Evolutionary conservation across 2,329 filamentous ascomycete species (phyloP), one percentile per base, ranked within the genome.

Genomic region (Pestalotiopsis sp.): DNA sequence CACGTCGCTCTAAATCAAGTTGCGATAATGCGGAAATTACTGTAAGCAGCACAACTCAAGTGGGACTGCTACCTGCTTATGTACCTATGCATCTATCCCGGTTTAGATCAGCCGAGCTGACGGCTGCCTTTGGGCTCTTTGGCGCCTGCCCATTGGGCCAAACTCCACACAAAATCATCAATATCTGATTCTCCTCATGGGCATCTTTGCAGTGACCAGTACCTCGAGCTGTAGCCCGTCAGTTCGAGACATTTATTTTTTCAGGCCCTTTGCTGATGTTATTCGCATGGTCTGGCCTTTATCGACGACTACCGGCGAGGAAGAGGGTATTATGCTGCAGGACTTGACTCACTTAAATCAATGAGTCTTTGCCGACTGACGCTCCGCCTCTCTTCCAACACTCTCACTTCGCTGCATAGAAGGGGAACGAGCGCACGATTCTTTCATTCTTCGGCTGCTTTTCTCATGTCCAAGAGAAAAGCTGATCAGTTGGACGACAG

Each of bases 401-500:
- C 27, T 20, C 17, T 11, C 31, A 62, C n/a, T 36, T 27, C 25
- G 23, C 59, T 52, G 61, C 27, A 64, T 27, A 27, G n/a, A 38
- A 3, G 5, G 38, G 6, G 7, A 9, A 36, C 7, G 31, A 36
- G 7, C 7, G 27, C 52, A 41, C 62, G 62, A 2, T 45, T 64
- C 31, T 60, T 59, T 31, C 58, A 59, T 9, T 67, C 56, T 64
- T 64, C 57, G 39, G n/a, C 45, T n/a, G n/a, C 25, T 17, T 58
- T 27, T 66, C 71, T 70, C 67, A 79, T 79, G 77, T 67, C 75
- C 36, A 79, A 79, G 72, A 75, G 77, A 66, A 77, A 74, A 69
- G 72, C 60, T 4, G 72, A 75, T 27, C 67, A 38, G 17, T 45
- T 75, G 66, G 75, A 71, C 66, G 70, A 73, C 39, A 61, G 11